phyloP scores from a whole-genome alignment of 2,329 filamentous ascomycete genomes.

The Coleophoma eucalyptorum region DNA sequence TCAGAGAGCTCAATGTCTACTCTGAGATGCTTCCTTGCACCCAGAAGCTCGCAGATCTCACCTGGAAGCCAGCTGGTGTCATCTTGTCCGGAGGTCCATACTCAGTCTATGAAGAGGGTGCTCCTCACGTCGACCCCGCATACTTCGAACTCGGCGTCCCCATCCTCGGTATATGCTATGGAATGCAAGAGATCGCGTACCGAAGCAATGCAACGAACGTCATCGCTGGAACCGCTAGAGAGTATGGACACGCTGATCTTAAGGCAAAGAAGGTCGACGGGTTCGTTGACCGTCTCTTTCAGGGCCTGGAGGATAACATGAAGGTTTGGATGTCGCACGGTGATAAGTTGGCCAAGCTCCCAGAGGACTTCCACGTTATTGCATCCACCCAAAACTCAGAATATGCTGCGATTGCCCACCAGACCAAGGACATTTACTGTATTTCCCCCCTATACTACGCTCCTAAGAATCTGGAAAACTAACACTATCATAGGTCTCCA shows the following conservation, averaged over 20 bases:
- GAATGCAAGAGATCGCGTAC: slow-evolving; percentile 70
- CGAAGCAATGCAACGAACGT: slow-evolving; percentile 63
- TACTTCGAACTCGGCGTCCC: slow-evolving; percentile 72
- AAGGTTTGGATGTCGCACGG: slow-evolving; percentile 84
- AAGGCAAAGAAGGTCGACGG: slow-evolving; percentile 52
- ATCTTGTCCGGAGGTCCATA: slow-evolving; percentile 69
- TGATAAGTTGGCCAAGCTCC: slow-evolving; percentile 77
- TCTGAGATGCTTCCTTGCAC: slow-evolving; percentile 87
- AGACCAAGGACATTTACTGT: slow-evolving; percentile 66
- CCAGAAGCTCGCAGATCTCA: slow-evolving; percentile 71
- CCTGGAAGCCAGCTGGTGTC: slow-evolving; percentile 79
- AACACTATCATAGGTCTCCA: slow-evolving; percentile 38
- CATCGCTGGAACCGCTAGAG: slow-evolving; percentile 55
- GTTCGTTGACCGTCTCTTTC: slow-evolving; percentile 76
- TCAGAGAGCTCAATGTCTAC: slow-evolving; percentile 78
- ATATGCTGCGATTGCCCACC: slow-evolving; percentile 76
- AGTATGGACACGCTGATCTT: slow-evolving; percentile 37
- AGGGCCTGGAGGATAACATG: slow-evolving; percentile 66
- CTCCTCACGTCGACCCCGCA: slow-evolving; percentile 77
- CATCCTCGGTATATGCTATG: slow-evolving; percentile 41
- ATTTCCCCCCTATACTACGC: slow-evolving; percentile 29
- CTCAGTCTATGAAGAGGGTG: slow-evolving; percentile 76
- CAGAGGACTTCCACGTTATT: slow-evolving; percentile 68
- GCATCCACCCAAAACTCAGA: slow-evolving; percentile 73
- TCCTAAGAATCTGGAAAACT: no score